Conservation (phyloP, 768 basidiomycete genomes). For the Tricholoma furcatifolium region DNA sequence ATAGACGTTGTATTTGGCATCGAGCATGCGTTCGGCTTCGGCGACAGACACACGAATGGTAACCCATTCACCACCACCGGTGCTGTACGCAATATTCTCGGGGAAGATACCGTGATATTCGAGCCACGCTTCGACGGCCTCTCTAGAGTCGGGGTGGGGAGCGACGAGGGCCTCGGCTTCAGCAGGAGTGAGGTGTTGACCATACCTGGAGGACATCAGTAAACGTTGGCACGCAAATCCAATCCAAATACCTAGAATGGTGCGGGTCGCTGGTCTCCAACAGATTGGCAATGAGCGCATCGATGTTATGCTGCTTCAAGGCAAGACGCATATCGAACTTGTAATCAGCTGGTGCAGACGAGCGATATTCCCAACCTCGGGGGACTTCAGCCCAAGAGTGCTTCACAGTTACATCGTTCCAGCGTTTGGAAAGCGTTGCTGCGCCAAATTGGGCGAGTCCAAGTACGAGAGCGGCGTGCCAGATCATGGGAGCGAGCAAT, state of each 20-base stretch:
- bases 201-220: slow-evolving; percentile 38
- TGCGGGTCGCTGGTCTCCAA: slow-evolving; percentile 57
- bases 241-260: slow-evolving; percentile 37
- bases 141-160: slow-evolving; percentile 49
- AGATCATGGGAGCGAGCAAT: slow-evolving; percentile 20
- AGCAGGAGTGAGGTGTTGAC: slow-evolving; percentile 57
- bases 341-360: slow-evolving; percentile 44
- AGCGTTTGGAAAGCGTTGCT: slow-evolving; percentile 41
- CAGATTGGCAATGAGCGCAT: slow-evolving; percentile 47
- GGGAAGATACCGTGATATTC: slow-evolving; percentile 44
- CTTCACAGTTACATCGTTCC: slow-evolving; percentile 48
- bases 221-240: not conserved
- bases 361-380: slow-evolving; percentile 46
- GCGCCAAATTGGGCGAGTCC: slow-evolving; percentile 34
- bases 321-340: slow-evolving; percentile 53
- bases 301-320: slow-evolving; percentile 52
- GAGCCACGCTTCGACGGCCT: slow-evolving; percentile 56
- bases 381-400: slow-evolving; percentile 54
- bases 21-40: slow-evolving; percentile 60
- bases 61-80: slow-evolving; percentile 58
- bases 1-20: slow-evolving; percentile 57
- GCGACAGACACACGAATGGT: slow-evolving; percentile 50
- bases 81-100: slow-evolving; percentile 32
- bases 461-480: slow-evolving; percentile 32
- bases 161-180: slow-evolving; percentile 54